Conservation (phyloP, 495 filamentous ascomycete genomes). For the Penicillium canescens region DNA sequence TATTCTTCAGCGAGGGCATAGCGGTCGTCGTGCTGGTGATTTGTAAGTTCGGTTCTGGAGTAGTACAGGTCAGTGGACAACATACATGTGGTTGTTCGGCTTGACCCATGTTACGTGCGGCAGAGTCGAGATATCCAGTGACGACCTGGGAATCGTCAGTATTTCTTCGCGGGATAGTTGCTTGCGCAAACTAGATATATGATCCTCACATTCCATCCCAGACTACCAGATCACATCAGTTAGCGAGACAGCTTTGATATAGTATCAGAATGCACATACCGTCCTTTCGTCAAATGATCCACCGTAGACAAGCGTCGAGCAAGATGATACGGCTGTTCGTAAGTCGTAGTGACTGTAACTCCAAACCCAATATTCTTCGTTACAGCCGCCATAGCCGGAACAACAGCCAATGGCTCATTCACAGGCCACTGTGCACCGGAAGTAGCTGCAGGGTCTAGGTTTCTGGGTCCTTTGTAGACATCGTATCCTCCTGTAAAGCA, state of each 20-base stretch:
- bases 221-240: constrained; percentile 12
- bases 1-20: constrained; percentile 71
- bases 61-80: not conserved
- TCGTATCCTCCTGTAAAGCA: constrained; percentile 55
- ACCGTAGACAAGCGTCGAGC: constrained; percentile 64
- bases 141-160: constrained; percentile 47
- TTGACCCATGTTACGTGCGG: constrained; percentile 60
- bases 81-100: constrained; percentile 50
- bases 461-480: constrained; percentile 60
- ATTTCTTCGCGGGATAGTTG: not conserved
- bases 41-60: not conserved
- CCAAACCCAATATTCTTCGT: constrained; percentile 69
- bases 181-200: not conserved
- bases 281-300: constrained; percentile 67
- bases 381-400: constrained; percentile 47
- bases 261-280: constrained; percentile 28
- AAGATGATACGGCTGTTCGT: constrained; percentile 70
- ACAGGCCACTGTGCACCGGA: constrained; percentile 70
- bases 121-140: constrained; percentile 66
- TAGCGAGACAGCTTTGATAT: not conserved
- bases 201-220: constrained; percentile 59
- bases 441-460: constrained; percentile 56
- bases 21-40: constrained; percentile 62
- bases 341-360: constrained; percentile 69
- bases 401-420: constrained; percentile 48